Base-by-base conservation (phyloP, 2,329 filamentous ascomycete genomes). In the Gnomoniopsis smithogilvyi region DNA sequence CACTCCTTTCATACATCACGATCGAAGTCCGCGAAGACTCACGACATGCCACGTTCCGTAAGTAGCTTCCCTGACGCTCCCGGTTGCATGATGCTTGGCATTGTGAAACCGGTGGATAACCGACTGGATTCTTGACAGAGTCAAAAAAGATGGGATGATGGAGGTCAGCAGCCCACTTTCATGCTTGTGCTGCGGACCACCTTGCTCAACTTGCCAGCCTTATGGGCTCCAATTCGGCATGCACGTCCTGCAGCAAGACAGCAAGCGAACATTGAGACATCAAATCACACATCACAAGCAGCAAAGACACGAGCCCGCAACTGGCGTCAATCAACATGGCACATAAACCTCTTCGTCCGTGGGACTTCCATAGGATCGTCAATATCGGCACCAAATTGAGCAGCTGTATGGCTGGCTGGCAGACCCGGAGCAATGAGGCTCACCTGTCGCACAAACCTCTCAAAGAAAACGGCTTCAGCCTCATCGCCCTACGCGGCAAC, bases 41-140 rank as follows among this genome's bases (percentile, higher is more conserved):
- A 41, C 36, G 36, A 41, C 36, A 41, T 17, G 36, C 12, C 36
- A 14, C 15, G 36, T 41, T 41, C 36, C 36, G 36, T 41, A 12
- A 17, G 12, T 17, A 14, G 30, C 58, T 54, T 47, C 55, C 59
- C 54, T 61, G 51, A 54, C 55, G 43, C 54, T 60, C 36, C 48
- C 48, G 59, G 50, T 58, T 54, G 51, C 58, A 60, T 49, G 48
- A 45, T 41, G 56, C 59, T 58, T 58, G 59, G 59, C 59, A 61
- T 12, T 48, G 47, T 51, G 48, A 57, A 57, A 57, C 55, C 46
- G 24, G 45, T n/a, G 21, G 3, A 7, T 11, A 15, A 12, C 15
- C 36, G 17, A 15, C 36, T 30, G 26, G 26, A 30, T 30, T 30
- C 26, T 30, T 30, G 26, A 30, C 26, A 30, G 26, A 30, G 26